Conservation (phyloP, 208 protist genomes). For the Leishmania guyanensis region DNA sequence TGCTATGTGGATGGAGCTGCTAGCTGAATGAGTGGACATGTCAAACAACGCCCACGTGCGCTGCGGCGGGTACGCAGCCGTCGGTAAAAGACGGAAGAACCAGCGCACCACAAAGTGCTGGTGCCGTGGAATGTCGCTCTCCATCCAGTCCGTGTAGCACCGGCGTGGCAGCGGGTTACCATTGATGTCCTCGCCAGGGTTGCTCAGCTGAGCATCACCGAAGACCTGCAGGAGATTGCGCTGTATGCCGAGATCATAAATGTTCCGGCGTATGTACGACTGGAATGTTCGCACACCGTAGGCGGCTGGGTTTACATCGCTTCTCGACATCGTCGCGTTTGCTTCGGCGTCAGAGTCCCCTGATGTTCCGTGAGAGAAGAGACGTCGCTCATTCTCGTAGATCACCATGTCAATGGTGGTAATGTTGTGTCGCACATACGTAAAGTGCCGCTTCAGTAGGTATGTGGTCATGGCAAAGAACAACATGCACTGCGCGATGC, state of each 20-base stretch:
- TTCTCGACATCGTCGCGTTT: neutral
- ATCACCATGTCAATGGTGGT: conserved; percentile 89
- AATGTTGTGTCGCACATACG: conserved; percentile 79
- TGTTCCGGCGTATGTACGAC: conserved; percentile 46
- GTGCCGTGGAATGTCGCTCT: conserved; percentile 52
- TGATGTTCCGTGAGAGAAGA: conserved; percentile 14
- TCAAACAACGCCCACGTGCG: conserved; percentile 24
- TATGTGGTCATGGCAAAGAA: conserved; percentile 80
- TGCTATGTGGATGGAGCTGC: conserved; percentile 33
- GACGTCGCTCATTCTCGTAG: conserved; percentile 44
- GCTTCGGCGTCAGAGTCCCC: conserved; percentile 24
- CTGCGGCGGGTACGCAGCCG: conserved; percentile 63
- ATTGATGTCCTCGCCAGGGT: conserved; percentile 2
- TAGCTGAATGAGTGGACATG: conserved; percentile 24
- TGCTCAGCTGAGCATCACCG: conserved; percentile 58
- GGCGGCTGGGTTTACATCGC: neutral
- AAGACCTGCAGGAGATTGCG: conserved; percentile 85
- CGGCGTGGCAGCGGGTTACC: conserved; percentile 12
- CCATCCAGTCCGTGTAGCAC: conserved; percentile 58
- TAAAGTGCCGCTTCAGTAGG: conserved; percentile 68
- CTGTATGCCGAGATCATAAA: conserved; percentile 82
- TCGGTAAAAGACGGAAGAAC: conserved; percentile 76
- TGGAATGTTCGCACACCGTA: conserved; percentile 20
- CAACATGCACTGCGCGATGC: conserved; percentile 51
- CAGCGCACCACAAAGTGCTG: conserved; percentile 56